Percentiles rank a stretch among this genome's conserved stretches.
These are phyloP conservation scores for Gilbertella persicaria DNA, from an alignment of 371 early-diverging fungal species.

Conservation along the genomic window DNA sequence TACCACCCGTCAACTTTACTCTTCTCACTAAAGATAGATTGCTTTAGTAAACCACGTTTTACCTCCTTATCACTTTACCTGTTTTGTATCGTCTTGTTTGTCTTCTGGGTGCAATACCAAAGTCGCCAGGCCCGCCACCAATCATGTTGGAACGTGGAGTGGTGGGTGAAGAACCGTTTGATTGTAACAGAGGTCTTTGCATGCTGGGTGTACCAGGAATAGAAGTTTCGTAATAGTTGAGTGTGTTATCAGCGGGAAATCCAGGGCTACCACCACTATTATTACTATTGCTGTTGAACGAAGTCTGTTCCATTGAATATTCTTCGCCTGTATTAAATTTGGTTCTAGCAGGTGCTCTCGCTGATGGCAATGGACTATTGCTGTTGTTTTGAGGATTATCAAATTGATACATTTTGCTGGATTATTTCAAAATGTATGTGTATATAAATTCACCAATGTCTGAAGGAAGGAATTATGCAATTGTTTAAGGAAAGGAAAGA, in stretches of 20 bases:
- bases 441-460: not conserved
- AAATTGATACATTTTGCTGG: constrained; percentile 15
- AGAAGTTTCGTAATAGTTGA: constrained; percentile 19
- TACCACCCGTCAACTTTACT: constrained; percentile 47
- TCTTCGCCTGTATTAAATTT: constrained; percentile 24
- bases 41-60: constrained; percentile 6
- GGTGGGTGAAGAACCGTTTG: constrained; percentile 1
- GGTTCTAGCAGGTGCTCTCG: constrained; percentile 20
- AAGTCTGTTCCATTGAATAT: constrained; percentile 22
- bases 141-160: constrained; percentile 20
- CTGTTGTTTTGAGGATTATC: constrained; percentile 17
- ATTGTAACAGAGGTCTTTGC: not conserved
- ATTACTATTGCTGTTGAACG: constrained; percentile 7
- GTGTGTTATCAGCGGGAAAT: constrained; percentile 5
- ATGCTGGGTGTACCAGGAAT: constrained; percentile 5
- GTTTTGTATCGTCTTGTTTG: constrained; percentile 62
- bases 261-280: not conserved
- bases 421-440: not conserved
- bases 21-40: constrained; percentile 17
- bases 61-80: constrained; percentile 27
- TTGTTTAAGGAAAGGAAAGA: not conserved
- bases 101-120: constrained; percentile 47
- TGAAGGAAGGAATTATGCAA: not conserved
- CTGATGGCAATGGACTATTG: constrained; percentile 17
- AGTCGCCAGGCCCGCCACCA: constrained; percentile 31